A percentile compares a stretch with the other conserved stretches of the same genome.
Conservation (phyloP, 78 protist species). For the Guillardia theta region DNA sequence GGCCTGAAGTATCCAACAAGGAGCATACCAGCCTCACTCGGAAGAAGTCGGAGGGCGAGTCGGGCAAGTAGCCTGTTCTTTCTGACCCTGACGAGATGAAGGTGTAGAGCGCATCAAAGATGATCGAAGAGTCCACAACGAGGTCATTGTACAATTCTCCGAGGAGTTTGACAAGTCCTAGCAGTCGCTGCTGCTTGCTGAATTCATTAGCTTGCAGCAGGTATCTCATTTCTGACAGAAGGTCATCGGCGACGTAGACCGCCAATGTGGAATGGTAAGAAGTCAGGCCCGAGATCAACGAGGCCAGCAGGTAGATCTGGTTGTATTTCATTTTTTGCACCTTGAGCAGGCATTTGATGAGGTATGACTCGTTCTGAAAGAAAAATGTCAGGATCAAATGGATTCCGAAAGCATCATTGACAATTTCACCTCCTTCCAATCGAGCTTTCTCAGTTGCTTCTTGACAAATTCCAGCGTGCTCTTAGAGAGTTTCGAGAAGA, state of each 20-base stretch:
- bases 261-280: not conserved
- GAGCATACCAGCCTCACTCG: not conserved
- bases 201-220: not conserved
- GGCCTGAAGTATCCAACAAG: not conserved
- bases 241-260: not conserved
- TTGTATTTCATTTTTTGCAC: constrained; percentile 16
- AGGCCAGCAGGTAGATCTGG: constrained; percentile 20
- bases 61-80: not conserved
- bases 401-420: too few species aligned
- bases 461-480: not conserved
- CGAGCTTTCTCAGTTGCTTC: constrained; percentile 10
- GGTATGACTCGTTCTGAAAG: not conserved
- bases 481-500: not conserved
- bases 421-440: not conserved
- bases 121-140: not conserved
- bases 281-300: not conserved
- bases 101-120: constrained; percentile 26
- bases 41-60: not conserved
- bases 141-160: constrained; percentile 32
- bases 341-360: constrained; percentile 12
- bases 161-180: not conserved
- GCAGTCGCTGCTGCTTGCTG: constrained; percentile 36
- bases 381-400: too few species aligned
- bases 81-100: not conserved
- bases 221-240: constrained; percentile 21